Percentiles rank a stretch among this genome's conserved stretches.
phyloP scores from a whole-genome alignment of 2,329 filamentous ascomycete species.

The Fusarium sp. region DNA sequence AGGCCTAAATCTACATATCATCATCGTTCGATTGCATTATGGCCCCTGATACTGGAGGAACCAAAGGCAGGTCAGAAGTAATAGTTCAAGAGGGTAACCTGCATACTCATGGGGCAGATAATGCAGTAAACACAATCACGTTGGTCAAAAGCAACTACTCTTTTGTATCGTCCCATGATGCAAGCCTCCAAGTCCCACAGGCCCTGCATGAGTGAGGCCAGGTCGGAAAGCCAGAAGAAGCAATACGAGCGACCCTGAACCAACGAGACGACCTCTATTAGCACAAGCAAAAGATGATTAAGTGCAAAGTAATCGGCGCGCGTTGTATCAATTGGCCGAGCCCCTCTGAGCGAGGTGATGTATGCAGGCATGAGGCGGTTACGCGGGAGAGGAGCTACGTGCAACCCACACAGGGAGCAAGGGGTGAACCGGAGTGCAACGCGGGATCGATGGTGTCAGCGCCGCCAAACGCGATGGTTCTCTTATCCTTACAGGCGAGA shows the following conservation, averaged over 20 bases:
- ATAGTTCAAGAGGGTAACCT: not conserved
- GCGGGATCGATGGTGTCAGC: not conserved
- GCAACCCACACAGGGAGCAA: slow-evolving; percentile 27
- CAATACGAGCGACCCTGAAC: slow-evolving; percentile 1
- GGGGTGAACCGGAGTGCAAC: slow-evolving; percentile 13
- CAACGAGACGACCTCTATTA: slow-evolving; percentile 35
- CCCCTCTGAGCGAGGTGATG: slow-evolving; percentile 4
- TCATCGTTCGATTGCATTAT: not conserved
- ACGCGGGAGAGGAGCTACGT: slow-evolving; percentile 26
- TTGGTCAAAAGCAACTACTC: not conserved
- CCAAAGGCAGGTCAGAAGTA: not conserved
- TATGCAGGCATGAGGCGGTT: slow-evolving; percentile 9
- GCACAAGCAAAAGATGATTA: slow-evolving; percentile 1
- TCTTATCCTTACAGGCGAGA: not conserved
- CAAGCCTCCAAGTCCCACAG: slow-evolving; percentile 18
- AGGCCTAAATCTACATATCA: not conserved
- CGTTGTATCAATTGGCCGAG: slow-evolving; percentile 19
- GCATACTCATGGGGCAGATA: not conserved
- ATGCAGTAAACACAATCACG: not conserved
- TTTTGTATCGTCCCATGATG: not conserved
- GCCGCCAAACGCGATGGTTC: not conserved
- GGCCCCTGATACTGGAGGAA: not conserved
- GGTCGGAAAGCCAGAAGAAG: not conserved
- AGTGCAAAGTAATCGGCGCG: not conserved
- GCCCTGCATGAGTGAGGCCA: slow-evolving; percentile 24